Evolutionary conservation across 441 rosid species (phyloP).

Genomic region (Jatropha podagrica): DNA sequence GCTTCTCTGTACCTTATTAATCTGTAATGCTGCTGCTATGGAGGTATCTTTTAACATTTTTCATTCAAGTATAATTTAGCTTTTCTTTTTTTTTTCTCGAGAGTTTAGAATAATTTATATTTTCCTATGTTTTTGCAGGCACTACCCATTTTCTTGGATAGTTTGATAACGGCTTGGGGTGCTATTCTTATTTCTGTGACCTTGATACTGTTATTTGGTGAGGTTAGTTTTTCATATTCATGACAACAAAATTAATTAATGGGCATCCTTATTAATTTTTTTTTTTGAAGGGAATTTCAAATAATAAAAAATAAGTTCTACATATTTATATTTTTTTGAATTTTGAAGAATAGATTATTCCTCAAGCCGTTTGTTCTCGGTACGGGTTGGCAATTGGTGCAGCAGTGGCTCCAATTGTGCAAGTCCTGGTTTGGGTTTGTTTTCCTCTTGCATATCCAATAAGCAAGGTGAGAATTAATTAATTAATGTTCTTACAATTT

Average conservation of each 20-base stretch:
- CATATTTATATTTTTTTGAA: too few species aligned
- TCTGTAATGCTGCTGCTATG: slow-evolving; percentile 76
- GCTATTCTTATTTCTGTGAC: slow-evolving; percentile 66
- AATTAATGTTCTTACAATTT: background rate
- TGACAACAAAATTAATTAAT: too few species aligned
- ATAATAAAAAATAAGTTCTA: too few species aligned
- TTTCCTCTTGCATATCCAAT: slow-evolving; percentile 90
- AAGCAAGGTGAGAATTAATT: slow-evolving; percentile 63
- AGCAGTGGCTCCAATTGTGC: slow-evolving; percentile 74
- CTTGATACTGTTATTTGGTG: slow-evolving; percentile 63
- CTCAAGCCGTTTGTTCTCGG: slow-evolving; percentile 80
- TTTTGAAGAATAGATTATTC: slow-evolving; percentile 56
- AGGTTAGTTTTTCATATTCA: slow-evolving; percentile 37
- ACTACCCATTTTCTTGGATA: slow-evolving; percentile 62
- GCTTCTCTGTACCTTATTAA: slow-evolving; percentile 54
- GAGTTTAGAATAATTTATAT: too few species aligned
- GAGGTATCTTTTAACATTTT: slow-evolving; percentile 40
- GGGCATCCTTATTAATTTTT: too few species aligned
- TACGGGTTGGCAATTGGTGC: slow-evolving; percentile 90
- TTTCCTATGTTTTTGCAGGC: slow-evolving; percentile 34
- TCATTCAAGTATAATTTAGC: too few species aligned
- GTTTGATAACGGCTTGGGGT: slow-evolving; percentile 49
- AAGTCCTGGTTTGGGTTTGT: slow-evolving; percentile 72
- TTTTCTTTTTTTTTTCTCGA: too few species aligned
- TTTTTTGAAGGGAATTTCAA: too few species aligned